phyloP scores from a whole-genome alignment of 345 rosid species.

The Moricandia moricandioides region DNA sequence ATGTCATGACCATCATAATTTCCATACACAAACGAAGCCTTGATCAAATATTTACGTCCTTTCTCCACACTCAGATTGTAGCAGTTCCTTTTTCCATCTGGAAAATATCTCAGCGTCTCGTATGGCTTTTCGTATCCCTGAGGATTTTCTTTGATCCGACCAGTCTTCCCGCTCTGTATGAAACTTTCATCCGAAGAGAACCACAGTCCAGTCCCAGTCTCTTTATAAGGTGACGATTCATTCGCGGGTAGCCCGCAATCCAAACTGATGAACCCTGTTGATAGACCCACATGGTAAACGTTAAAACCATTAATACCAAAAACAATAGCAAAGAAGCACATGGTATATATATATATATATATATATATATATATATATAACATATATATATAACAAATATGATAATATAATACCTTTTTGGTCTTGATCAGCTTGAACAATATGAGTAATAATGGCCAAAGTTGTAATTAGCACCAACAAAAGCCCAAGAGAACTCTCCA shows the following conservation, averaged over 20 bases:
- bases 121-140: neutral
- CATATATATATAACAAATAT: no score
- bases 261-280: slow-evolving; percentile 45
- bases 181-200: slow-evolving; percentile 28
- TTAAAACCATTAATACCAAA: no score
- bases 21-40: slow-evolving; percentile 37
- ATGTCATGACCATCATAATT: slow-evolving; percentile 37
- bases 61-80: slow-evolving; percentile 31
- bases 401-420: slow-evolving; percentile 21
- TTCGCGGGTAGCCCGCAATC: slow-evolving; percentile 38
- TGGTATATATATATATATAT: no score
- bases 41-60: slow-evolving; percentile 33
- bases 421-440: slow-evolving; percentile 27
- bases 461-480: neutral
- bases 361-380: no score
- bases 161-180: slow-evolving; percentile 23
- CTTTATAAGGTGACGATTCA: neutral
- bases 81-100: slow-evolving; percentile 37
- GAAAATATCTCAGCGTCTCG: slow-evolving; percentile 23
- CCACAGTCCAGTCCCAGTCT: rapidly evolving
- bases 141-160: neutral
- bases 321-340: no score
- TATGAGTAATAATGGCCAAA: slow-evolving; percentile 4
- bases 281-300: neutral
- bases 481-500: neutral